Conservation (phyloP, 306 rosid genomes). For the Potentilla sterilis region DNA sequence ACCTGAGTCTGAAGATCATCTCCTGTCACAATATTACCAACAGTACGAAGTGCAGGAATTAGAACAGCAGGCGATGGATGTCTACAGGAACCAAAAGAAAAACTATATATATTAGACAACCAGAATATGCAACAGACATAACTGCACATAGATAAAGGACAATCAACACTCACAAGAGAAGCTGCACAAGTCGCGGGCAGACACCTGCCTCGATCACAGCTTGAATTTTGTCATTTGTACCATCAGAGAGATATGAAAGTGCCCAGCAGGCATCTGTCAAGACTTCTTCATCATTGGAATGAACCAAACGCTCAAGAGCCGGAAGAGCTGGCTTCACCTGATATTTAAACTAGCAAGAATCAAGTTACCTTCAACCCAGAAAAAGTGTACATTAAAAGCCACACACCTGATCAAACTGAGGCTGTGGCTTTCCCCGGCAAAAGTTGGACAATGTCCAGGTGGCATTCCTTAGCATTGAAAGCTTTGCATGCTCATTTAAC, state of each 20-base stretch:
- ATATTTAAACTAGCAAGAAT: slow-evolving; percentile 12
- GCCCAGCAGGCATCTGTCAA: slow-evolving; percentile 96
- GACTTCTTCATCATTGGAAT: slow-evolving; percentile 90
- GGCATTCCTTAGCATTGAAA: slow-evolving; percentile 91
- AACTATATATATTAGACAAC: not conserved
- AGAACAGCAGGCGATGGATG: slow-evolving; percentile 88
- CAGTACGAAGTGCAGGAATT: slow-evolving; percentile 91
- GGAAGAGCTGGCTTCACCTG: slow-evolving; percentile 95
- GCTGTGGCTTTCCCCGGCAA: slow-evolving; percentile 96
- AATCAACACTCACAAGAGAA: slow-evolving; percentile 62
- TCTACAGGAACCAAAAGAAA: slow-evolving; percentile 29
- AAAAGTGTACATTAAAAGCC: slow-evolving; percentile 5
- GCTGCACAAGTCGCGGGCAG: slow-evolving; percentile 68
- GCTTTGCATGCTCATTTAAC: slow-evolving; percentile 90
- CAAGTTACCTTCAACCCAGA: not conserved
- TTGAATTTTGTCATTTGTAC: slow-evolving; percentile 92
- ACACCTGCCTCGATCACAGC: slow-evolving; percentile 91
- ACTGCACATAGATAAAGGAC: not conserved
- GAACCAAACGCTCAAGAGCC: slow-evolving; percentile 79
- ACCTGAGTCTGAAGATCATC: slow-evolving; percentile 92
- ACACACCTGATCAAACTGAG: slow-evolving; percentile 74
- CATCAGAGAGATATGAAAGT: slow-evolving; percentile 84
- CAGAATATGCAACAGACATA: not conserved
- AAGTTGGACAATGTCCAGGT: slow-evolving; percentile 93
- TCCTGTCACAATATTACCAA: slow-evolving; percentile 92